Evolutionary conservation across 2,329 filamentous ascomycete species (phyloP).

Genomic region (Phialocephala sp.): DNA sequence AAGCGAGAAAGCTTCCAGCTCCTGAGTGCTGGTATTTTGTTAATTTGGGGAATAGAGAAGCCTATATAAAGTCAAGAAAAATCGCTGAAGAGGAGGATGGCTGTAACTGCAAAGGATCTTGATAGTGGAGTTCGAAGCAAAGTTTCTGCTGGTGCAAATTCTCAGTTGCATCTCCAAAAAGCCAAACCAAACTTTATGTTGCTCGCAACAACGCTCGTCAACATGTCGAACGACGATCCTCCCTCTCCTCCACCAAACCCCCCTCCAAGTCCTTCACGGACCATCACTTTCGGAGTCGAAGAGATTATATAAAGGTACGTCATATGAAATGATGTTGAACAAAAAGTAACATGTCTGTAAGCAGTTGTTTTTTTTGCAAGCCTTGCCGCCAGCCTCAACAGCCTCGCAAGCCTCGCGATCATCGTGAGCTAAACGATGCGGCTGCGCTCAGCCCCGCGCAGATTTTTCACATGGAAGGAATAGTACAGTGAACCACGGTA

Average conservation of each 20-base stretch:
- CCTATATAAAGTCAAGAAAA: slow-evolving; percentile 8
- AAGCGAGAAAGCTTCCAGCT: slow-evolving; percentile 1
- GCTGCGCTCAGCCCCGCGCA: not conserved
- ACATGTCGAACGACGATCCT: slow-evolving; percentile 46
- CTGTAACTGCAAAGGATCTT: slow-evolving; percentile 19
- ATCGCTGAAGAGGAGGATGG: slow-evolving; percentile 15
- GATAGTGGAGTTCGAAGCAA: not conserved
- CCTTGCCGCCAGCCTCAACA: not conserved
- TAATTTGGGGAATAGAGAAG: not conserved
- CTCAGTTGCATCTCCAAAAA: not conserved
- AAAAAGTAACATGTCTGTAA: not conserved
- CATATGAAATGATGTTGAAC: not conserved
- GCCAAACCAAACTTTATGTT: slow-evolving; percentile 7
- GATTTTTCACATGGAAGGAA: slow-evolving; percentile 7
- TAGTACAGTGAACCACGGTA: not conserved
- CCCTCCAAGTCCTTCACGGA: slow-evolving; percentile 45
- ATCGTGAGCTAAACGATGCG: not conserved
- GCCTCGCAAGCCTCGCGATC: slow-evolving; percentile 10
- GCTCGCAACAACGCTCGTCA: not conserved
- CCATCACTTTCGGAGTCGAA: slow-evolving; percentile 18
- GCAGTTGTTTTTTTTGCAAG: slow-evolving; percentile 7
- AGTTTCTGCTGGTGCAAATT: not conserved
- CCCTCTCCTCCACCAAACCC: slow-evolving; percentile 48
- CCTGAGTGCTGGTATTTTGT: slow-evolving; percentile 2
- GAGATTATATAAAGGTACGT: slow-evolving; percentile 22